Conservation (phyloP, 192 early-diverging fungal species). For the Coemansia umbellata region DNA sequence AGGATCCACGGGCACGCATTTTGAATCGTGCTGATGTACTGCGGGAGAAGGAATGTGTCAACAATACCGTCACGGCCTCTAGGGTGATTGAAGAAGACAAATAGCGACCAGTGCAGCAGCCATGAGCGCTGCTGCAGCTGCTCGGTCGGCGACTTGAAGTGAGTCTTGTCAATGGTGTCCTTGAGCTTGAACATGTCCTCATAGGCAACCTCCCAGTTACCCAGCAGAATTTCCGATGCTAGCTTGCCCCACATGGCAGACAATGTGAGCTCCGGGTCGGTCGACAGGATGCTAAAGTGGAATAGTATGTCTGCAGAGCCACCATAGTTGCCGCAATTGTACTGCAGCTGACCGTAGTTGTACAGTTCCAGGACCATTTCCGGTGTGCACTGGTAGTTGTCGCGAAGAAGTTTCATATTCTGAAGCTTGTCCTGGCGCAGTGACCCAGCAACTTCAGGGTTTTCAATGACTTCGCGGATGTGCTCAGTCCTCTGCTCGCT, state of each 20-base stretch:
- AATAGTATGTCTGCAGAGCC: constrained; percentile 91
- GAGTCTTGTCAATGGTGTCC: constrained; percentile 84
- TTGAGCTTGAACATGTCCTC: constrained; percentile 85
- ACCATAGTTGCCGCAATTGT: constrained; percentile 87
- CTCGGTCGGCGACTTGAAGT: constrained; percentile 70
- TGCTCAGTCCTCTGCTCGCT: constrained; percentile 73
- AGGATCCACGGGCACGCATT: constrained; percentile 95
- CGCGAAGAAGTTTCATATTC: constrained; percentile 82
- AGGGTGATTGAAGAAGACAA: constrained; percentile 98
- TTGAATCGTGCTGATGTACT: constrained; percentile 97
- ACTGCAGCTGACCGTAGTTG: constrained; percentile 87
- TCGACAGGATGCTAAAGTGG: constrained; percentile 93
- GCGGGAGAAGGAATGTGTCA: constrained; percentile 86
- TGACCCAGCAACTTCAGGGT: constrained; percentile 82
- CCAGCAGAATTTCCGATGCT: constrained; percentile 87
- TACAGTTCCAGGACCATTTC: constrained; percentile 85
- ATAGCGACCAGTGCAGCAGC: constrained; percentile 96
- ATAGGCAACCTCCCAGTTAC: constrained; percentile 90
- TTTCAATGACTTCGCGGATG: constrained; percentile 86
- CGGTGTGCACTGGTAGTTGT: constrained; percentile 87
- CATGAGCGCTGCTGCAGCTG: constrained; percentile 92
- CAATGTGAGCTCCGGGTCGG: constrained; percentile 76
- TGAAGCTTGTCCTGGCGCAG: constrained; percentile 93
- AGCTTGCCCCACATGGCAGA: constrained; percentile 97
- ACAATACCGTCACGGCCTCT: constrained; percentile 92